Base-by-base conservation (phyloP, 768 basidiomycete species). In the Nidula microcarpa region DNA sequence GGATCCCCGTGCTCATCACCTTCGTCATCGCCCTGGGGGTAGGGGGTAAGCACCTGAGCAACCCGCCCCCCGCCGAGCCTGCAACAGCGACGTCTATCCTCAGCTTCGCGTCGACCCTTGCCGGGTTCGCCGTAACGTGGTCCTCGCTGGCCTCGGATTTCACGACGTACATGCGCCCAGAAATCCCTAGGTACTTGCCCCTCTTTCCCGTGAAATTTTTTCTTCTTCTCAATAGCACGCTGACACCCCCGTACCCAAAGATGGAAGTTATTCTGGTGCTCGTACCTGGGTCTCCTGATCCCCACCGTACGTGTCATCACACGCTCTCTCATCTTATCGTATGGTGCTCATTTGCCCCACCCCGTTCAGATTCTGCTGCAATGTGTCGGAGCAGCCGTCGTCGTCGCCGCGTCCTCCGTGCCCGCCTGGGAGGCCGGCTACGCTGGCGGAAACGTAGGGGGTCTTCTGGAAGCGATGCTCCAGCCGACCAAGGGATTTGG, bases 1-100 rank as follows among this genome's bases (percentile, higher is more conserved):
- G 91, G 90, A 75, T 92, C 14, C 91, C 92, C 0, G 79, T 90
- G 14, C 61, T 90, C n/a, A 69, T 93, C 50, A 79, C 84, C 7
- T 91, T 86, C 64, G 57, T 91, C 33, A 78, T 93, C 50, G 82
- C 81, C 7, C 68, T 88, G 10, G 90, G 87, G 3, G 73, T 89
- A n/a, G 83, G 89, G 0, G 90, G 85, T 0, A 86, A 88, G 57
- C 75, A 91, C 57, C 71, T 94, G 9, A 68, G 69, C 13, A 77
- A 74, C 49, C 74, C 72, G 1, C 73, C 76, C 35, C 71, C 80
- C 0, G 67, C 72, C 1, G 68, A 61, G 8, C 84, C 89, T 1
- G 82, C 86, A 1, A 79, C 82, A 1, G 80, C 81, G 0, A 55
- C 67, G 0, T 61, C 72, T 0, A 63, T 93, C 47, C 67, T 94